Percentiles rank a stretch among this genome's conserved stretches.
These are phyloP conservation scores for Elaeagnus macrophylla DNA, from an alignment of 306 rosid genomes.

Conservation along the genomic window DNA sequence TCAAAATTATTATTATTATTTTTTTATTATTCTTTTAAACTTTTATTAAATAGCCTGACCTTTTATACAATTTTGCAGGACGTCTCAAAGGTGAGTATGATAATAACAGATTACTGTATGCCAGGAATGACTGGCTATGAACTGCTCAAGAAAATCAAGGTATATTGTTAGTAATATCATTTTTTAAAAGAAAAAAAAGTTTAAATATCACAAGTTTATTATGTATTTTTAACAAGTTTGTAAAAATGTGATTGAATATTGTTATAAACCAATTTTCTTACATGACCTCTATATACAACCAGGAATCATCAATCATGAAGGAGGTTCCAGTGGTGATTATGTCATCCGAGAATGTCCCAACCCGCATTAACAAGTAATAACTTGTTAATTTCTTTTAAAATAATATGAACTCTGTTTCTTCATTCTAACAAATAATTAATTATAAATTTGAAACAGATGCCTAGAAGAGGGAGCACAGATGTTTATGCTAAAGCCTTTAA, in stretches of 20 bases:
- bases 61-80: conserved; percentile 27
- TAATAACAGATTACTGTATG: conserved; percentile 91
- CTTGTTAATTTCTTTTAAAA: background rate
- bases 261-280: no score
- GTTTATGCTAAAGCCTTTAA: conserved; percentile 70
- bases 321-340: conserved; percentile 82
- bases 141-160: conserved; percentile 88
- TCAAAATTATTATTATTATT: background rate
- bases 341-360: conserved; percentile 75
- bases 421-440: no score
- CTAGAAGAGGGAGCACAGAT: conserved; percentile 78
- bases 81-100: conserved; percentile 60
- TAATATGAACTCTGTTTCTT: no score
- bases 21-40: no score
- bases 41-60: background rate
- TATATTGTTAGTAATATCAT: conserved; percentile 4
- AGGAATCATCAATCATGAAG: conserved; percentile 77
- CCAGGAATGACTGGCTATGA: conserved; percentile 97
- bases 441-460: conserved; percentile 37
- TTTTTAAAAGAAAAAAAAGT: no score
- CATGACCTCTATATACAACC: conserved; percentile 11
- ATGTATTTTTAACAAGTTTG: no score
- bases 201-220: no score
- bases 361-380: conserved; percentile 56
- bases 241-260: no score